phyloP scores from a whole-genome alignment of 202 grass and related monocot genomes.

The Carex arenaria region DNA sequence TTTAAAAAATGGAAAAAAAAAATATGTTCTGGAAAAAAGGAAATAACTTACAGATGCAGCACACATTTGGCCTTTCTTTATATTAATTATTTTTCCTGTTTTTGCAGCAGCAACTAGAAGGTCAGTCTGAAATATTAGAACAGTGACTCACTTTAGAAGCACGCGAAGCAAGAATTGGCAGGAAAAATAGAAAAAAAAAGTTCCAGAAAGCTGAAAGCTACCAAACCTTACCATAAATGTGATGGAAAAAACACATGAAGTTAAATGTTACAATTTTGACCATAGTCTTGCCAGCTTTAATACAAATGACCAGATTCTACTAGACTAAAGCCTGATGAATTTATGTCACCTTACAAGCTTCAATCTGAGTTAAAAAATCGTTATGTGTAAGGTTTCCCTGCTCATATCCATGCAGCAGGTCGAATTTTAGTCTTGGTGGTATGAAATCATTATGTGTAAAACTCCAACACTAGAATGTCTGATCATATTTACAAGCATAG shows the following conservation, averaged over 20 bases:
- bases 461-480: background rate
- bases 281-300: background rate
- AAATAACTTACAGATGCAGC: constrained; percentile 75
- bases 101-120: constrained; percentile 85
- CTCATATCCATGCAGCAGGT: background rate
- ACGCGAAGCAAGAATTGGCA: background rate
- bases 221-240: background rate
- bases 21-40: background rate
- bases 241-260: background rate
- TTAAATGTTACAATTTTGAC: background rate
- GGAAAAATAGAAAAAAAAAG: background rate
- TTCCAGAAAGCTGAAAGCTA: background rate
- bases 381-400: no score
- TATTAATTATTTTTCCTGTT: constrained; percentile 96
- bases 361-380: no score
- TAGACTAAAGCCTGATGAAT: background rate
- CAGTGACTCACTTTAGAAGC: constrained; percentile 19
- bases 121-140: constrained; percentile 61
- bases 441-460: background rate
- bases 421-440: background rate
- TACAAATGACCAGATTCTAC: background rate
- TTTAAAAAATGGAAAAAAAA: background rate
- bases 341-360: background rate
- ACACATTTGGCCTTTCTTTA: constrained; percentile 99
- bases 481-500: background rate